A percentile compares a stretch with the other conserved stretches of the same genome.
These are phyloP conservation scores for Dipodascus albidus DNA, from an alignment of 805 yeast genomes.

Conservation along the genomic window DNA sequence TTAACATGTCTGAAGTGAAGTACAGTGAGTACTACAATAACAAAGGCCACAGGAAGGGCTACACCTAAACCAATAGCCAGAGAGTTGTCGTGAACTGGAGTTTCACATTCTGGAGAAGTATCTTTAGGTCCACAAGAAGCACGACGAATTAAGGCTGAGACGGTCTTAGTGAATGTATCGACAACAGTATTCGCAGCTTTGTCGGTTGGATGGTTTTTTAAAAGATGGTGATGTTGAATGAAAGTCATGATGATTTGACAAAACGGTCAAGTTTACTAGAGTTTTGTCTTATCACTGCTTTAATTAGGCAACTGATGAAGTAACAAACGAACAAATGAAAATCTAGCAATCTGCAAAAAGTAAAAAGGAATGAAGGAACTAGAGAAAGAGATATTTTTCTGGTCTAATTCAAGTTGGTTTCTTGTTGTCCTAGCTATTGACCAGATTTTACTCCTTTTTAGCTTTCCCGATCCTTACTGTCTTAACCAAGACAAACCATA, in stretches of 20 bases:
- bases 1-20: conserved; percentile 24
- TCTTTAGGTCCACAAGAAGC: conserved; percentile 8
- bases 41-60: conserved; percentile 27
- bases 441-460: neutral
- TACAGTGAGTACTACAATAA: conserved; percentile 20
- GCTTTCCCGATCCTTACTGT: neutral
- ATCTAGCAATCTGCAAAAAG: neutral
- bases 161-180: neutral
- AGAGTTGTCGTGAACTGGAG: conserved; percentile 12
- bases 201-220: neutral
- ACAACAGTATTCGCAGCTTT: neutral
- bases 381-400: neutral
- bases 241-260: no score
- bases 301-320: no score
- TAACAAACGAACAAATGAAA: neutral
- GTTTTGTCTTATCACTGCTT: no score
- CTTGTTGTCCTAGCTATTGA: neutral
- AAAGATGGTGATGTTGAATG: neutral
- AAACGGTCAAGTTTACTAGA: no score
- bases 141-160: neutral
- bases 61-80: conserved; percentile 27
- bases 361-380: neutral
- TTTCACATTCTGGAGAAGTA: conserved; percentile 11
- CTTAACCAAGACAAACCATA: neutral
- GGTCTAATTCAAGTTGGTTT: neutral